Conservation (phyloP, 192 early-diverging fungal species). For the Allomyces arbusculus region DNA sequence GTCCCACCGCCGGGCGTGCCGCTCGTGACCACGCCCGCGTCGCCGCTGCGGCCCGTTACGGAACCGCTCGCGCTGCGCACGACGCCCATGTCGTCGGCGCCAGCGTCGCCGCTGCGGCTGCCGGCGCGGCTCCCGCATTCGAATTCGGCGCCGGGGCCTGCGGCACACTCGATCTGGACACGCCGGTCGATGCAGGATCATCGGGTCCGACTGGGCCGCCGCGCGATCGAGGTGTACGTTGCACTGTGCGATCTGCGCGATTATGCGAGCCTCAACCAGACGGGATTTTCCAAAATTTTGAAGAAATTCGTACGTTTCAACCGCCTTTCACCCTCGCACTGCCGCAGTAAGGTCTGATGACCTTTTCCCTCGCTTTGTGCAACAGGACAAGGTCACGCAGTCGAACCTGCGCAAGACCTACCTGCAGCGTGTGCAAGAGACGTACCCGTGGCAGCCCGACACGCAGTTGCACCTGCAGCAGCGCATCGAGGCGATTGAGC, state of each 20-base stretch:
- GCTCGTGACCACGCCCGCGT: slow-evolving; percentile 1
- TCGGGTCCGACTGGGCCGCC: background rate
- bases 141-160: background rate
- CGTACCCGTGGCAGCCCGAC: slow-evolving; percentile 45
- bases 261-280: slow-evolving; percentile 72
- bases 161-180: background rate
- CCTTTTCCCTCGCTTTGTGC: too few species aligned
- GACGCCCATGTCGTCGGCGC: slow-evolving; percentile 3
- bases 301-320: slow-evolving; percentile 58
- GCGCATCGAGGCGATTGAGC: slow-evolving; percentile 34
- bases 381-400: background rate
- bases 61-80: slow-evolving; percentile 8
- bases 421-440: slow-evolving; percentile 23
- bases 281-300: slow-evolving; percentile 81
- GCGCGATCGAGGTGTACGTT: slow-evolving; percentile 57
- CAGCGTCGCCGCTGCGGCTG: slow-evolving; percentile 7
- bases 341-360: too few species aligned
- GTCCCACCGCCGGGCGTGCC: slow-evolving; percentile 7
- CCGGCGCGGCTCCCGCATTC: slow-evolving; percentile 10
- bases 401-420: background rate
- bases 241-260: slow-evolving; percentile 65
- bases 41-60: slow-evolving; percentile 2
- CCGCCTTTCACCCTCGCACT: too few species aligned
- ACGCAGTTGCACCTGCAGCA: slow-evolving; percentile 42
- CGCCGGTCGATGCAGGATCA: background rate